Base-by-base conservation (phyloP, 495 filamentous ascomycete genomes). In the Penicillium samsonianum region DNA sequence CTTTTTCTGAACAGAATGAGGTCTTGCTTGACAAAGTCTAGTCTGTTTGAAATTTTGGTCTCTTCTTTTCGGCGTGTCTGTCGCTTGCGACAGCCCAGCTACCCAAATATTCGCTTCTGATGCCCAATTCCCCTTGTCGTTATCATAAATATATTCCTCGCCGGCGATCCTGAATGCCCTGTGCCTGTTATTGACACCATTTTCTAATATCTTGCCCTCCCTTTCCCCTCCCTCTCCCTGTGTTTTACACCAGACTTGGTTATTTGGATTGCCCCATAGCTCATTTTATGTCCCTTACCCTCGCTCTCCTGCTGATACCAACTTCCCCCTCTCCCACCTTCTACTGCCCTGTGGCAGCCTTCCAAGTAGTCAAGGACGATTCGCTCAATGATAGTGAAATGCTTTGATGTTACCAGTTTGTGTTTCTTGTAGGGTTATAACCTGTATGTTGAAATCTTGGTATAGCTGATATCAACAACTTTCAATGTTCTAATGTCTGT, bases 1-100 rank as follows among this genome's bases (percentile, higher is more conserved):
- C 55, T 79, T 78, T 63, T 75, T 80, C 62, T 78, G 64, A 65
- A 23, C 26, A 51, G 11, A 42, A 20, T 22, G 19, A n/a, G n/a
- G 20, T 31, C 45, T 51, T 17, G 33, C 33, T 23, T n/a, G 14
- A 22, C 16, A 42, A 35, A 33, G 11, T 22, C n/a, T 25, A 41
- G 35, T 41, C 22, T 53, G 37, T 20, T 19, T 42, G 16, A 33
- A 45, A 17, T 4, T 35, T 43, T 25, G 8, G 48, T 58, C 26
- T 40, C 25, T 30, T 28, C 12, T 23, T 6, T 42, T 52, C 25
- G 23, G 47, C 47, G 7, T 4, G 30, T 35, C 26, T 50, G 54
- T 57, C 30, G 52, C 52, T 37, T 46, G 52, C 52, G 52, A 55
- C 52, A 25, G 42, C n/a, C 20, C 9, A 37, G 20, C 41, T 59